Percentiles rank a stretch among this genome's conserved stretches.
These are phyloP conservation scores for Ceratobasidium sp. DNA, from an alignment of 1,284 basidiomycete species.

Conservation along the genomic window DNA sequence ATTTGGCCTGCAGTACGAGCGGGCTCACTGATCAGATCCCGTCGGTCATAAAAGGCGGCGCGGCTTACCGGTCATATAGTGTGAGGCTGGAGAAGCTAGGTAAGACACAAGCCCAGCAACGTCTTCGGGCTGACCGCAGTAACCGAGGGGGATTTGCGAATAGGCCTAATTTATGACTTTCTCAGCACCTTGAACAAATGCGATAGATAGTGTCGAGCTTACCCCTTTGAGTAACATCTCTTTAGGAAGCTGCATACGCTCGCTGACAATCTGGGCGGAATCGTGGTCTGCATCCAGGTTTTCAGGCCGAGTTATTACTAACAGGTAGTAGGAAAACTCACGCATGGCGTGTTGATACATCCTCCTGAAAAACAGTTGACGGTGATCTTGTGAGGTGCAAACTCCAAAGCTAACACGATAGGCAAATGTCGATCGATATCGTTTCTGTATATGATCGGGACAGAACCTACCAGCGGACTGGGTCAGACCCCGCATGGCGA, in stretches of 20 bases:
- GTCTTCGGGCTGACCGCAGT: constrained; percentile 51
- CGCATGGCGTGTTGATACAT: constrained; percentile 53
- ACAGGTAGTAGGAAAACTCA: neutral
- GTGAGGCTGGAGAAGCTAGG: constrained; percentile 51
- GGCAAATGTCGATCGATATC: neutral
- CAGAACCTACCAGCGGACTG: constrained; percentile 46
- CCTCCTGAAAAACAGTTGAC: constrained; percentile 53
- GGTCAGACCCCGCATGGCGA: constrained; percentile 52
- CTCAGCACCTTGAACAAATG: neutral
- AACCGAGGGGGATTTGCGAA: constrained; percentile 44
- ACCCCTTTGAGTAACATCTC: constrained; percentile 46
- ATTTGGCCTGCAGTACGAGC: constrained; percentile 30
- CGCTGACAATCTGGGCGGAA: constrained; percentile 23
- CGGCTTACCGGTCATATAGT: constrained; percentile 53
- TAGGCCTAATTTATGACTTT: constrained; percentile 14
- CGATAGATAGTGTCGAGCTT: neutral
- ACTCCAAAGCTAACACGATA: constrained; percentile 48
- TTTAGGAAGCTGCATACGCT: constrained; percentile 37
- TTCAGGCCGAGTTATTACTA: neutral
- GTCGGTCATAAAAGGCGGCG: constrained; percentile 44
- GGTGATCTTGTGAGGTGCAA: constrained; percentile 52
- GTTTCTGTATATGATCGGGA: neutral
- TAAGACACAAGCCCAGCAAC: constrained; percentile 53
- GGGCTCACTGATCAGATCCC: neutral
- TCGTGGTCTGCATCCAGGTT: constrained; percentile 24